Evolutionary conservation across 345 rosid genomes (phyloP).

Genomic region (Kandelia obovata): DNA sequence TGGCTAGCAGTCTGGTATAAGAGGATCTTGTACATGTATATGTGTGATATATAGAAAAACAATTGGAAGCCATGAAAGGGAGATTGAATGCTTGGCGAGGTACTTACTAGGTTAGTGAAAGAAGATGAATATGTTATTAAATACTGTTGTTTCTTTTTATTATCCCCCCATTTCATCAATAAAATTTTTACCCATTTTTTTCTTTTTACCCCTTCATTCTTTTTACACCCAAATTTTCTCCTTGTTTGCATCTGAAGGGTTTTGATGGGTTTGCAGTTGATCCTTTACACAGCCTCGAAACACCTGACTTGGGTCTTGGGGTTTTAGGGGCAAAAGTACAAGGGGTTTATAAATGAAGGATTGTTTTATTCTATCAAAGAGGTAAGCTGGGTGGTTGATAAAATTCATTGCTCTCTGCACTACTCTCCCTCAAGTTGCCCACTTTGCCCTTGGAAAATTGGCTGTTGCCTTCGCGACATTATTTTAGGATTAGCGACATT

Average conservation of each 20-base stretch:
- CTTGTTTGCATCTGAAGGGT: neutral
- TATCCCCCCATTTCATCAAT: conserved; percentile 49
- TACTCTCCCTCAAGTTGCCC: neutral
- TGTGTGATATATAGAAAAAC: conserved; percentile 49
- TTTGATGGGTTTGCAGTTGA: neutral
- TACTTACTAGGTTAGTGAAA: conserved; percentile 48
- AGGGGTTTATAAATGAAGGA: conserved; percentile 28
- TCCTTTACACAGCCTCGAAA: neutral
- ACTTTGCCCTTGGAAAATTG: conserved; percentile 3
- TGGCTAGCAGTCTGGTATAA: conserved; percentile 38
- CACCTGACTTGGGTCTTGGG: conserved; percentile 8
- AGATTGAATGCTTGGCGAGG: conserved; percentile 44
- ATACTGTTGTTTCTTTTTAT: conserved; percentile 36
- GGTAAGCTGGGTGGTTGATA: conserved; percentile 32
- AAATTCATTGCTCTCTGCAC: conserved; percentile 24
- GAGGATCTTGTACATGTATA: conserved; percentile 51
- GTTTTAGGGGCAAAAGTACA: conserved; percentile 16
- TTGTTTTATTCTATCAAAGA: conserved; percentile 20
- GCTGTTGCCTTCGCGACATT: neutral
- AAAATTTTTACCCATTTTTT: conserved; percentile 36
- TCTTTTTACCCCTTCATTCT: neutral
- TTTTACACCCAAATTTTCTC: neutral
- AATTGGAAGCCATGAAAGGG: conserved; percentile 40
- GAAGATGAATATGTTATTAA: conserved; percentile 40
- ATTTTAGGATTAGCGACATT: neutral